Conservation (phyloP, 2,329 filamentous ascomycete genomes). For the Metarhizium rileyi region DNA sequence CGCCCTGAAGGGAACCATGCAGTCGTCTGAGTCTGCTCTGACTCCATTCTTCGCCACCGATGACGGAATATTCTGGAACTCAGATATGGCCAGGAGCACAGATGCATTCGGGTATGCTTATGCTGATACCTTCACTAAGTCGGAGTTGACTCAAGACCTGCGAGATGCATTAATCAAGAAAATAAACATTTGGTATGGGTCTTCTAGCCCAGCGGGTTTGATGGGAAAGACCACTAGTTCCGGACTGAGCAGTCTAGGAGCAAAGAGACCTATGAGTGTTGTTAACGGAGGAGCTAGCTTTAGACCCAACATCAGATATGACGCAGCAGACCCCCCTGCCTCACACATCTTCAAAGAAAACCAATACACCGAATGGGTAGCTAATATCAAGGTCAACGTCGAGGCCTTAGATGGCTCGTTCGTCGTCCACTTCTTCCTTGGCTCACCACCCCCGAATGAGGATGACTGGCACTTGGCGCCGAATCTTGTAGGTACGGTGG, state of each 20-base stretch:
- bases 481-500: conserved; percentile 53
- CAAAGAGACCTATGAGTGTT: not conserved
- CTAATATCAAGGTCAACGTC: conserved; percentile 54
- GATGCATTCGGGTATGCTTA: conserved; percentile 66
- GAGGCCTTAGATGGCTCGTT: conserved; percentile 53
- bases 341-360: conserved; percentile 26
- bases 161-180: conserved; percentile 26
- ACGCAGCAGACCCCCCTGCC: conserved; percentile 13
- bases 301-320: conserved; percentile 17
- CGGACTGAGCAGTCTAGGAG: not conserved
- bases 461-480: conserved; percentile 39
- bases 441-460: conserved; percentile 34
- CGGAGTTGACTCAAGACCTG: conserved; percentile 15
- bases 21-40: conserved; percentile 47
- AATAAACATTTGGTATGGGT: conserved; percentile 43
- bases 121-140: conserved; percentile 40
- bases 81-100: conserved; percentile 48
- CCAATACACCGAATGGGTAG: conserved; percentile 54
- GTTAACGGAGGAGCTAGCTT: not conserved
- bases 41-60: conserved; percentile 55
- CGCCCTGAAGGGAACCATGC: conserved; percentile 40
- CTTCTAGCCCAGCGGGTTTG: conserved; percentile 19
- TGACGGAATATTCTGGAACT: conserved; percentile 58
- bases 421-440: conserved; percentile 58
- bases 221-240: conserved; percentile 4